These are phyloP conservation scores for Suillus discolor DNA, from an alignment of 768 basidiomycete species.

Conservation along the genomic window DNA sequence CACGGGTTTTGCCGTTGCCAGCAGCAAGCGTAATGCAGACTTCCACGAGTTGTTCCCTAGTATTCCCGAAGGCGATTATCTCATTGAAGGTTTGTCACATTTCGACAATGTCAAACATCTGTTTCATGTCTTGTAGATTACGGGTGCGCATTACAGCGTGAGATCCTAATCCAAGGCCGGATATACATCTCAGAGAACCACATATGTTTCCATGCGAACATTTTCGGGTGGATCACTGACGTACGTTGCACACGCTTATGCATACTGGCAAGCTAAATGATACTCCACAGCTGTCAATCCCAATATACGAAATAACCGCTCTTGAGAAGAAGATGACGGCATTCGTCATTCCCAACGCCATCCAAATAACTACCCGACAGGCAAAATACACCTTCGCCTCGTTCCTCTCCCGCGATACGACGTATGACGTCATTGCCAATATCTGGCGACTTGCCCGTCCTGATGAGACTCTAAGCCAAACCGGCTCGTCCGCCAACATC, in stretches of 20 bases:
- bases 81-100: constrained; percentile 80
- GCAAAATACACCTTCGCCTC: constrained; percentile 94
- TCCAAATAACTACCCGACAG: constrained; percentile 82
- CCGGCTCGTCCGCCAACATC: constrained; percentile 22
- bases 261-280: constrained; percentile 11
- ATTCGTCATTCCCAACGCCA: constrained; percentile 96
- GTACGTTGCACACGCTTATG: constrained; percentile 49
- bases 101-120: background rate
- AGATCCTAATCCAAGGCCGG: constrained; percentile 95
- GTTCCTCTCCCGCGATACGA: constrained; percentile 94
- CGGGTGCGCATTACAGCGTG: constrained; percentile 94
- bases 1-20: constrained; percentile 96
- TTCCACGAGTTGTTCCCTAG: constrained; percentile 92
- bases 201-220: constrained; percentile 99
- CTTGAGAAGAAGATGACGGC: constrained; percentile 99
- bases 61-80: constrained; percentile 93
- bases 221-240: constrained; percentile 98
- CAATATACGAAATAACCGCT: constrained; percentile 82
- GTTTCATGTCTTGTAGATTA: constrained; percentile 65
- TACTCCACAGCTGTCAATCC: constrained; percentile 69
- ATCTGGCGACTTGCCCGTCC: constrained; percentile 94
- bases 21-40: constrained; percentile 90
- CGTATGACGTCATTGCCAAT: constrained; percentile 93
- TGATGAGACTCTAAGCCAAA: constrained; percentile 42
- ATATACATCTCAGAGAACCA: constrained; percentile 98